Evolutionary conservation across 441 rosid species (phyloP).

Genomic region (Gossypium gossypioides): DNA sequence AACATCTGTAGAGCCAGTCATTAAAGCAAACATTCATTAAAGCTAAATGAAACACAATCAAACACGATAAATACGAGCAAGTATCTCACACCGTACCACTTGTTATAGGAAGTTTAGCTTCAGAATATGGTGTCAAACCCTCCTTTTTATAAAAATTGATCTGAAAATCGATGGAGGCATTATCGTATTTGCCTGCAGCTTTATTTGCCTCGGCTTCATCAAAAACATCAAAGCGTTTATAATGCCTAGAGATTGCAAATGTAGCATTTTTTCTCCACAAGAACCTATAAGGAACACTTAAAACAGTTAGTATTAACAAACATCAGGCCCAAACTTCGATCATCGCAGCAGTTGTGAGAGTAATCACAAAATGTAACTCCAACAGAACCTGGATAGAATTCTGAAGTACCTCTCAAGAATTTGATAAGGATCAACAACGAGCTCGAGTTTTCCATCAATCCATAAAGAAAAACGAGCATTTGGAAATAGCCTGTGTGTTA

Average conservation of each 20-base stretch:
- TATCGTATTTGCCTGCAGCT: conserved; percentile 88
- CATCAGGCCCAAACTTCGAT: neutral
- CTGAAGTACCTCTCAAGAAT: conserved; percentile 65
- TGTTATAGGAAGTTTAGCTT: conserved; percentile 75
- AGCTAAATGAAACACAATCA: neutral
- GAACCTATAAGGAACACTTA: conserved; percentile 41
- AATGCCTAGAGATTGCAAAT: conserved; percentile 84
- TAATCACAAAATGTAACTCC: neutral
- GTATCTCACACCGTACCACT: conserved; percentile 47
- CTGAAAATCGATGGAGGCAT: conserved; percentile 81
- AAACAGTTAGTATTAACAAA: neutral
- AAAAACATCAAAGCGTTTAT: conserved; percentile 73
- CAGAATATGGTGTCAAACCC: conserved; percentile 73
- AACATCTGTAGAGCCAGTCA: conserved; percentile 55
- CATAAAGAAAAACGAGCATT: conserved; percentile 71
- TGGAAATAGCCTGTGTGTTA: conserved; percentile 66
- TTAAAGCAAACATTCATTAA: neutral
- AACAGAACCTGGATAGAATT: neutral
- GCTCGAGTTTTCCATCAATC: conserved; percentile 87
- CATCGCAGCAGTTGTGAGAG: neutral
- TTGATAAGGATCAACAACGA: conserved; percentile 73
- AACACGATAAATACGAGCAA: conserved; percentile 1
- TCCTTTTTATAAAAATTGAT: conserved; percentile 74
- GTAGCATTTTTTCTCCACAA: conserved; percentile 84
- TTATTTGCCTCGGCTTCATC: conserved; percentile 92